Evolutionary conservation across 1,284 basidiomycete species (phyloP), one percentile per base, ranked within the genome.

Genomic region (Sanguinoderma infundibulare): DNA sequence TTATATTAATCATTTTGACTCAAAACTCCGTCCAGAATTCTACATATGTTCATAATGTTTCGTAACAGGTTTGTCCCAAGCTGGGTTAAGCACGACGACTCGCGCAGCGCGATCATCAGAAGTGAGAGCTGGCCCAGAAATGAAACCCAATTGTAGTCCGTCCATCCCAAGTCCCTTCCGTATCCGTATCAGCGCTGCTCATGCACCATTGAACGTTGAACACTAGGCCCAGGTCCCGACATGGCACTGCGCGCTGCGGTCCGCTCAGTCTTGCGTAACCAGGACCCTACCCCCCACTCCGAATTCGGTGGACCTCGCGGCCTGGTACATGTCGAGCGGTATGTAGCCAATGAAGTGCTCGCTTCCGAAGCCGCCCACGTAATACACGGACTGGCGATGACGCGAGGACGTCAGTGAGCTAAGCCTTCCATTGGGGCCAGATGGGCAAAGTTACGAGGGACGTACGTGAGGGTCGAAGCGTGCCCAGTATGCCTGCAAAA

Each of bases 331-430:
- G 5, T 79, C 75, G 17, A 83, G 70, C 1, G 85, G 84, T 28
- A 86, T 80, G 69, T 83, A 81, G 2, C 86, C 83, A 59, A 87
- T 87, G 69, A 83, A 86, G 66, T 87, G 84, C 60, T 76, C 74
- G 64, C 79, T 83, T 38, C 86, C 87, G 67, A 89, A 89, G 4
- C 87, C 87, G 22, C 87, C 87, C 8, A 89, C 85, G 66, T 86
- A 89, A 72, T 88, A 89, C 22, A 88, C 76, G 57, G 79, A 81
- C 79, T 84, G 63, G 14, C 22, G 34, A 28, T 44, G 53, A 26
- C 61, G 55, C 52, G 39, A 55, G 44, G n/a, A 32, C 26, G 32
- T 20, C 20, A 36, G n/a, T 36, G 26, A 46, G 39, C 42, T 50
- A 51, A 36, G 47, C 46, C 50, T 44, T 49, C 51, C n/a, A 61